phyloP scores from a whole-genome alignment of 2,329 filamentous ascomycete species.

The Lasiodiplodia citricola region DNA sequence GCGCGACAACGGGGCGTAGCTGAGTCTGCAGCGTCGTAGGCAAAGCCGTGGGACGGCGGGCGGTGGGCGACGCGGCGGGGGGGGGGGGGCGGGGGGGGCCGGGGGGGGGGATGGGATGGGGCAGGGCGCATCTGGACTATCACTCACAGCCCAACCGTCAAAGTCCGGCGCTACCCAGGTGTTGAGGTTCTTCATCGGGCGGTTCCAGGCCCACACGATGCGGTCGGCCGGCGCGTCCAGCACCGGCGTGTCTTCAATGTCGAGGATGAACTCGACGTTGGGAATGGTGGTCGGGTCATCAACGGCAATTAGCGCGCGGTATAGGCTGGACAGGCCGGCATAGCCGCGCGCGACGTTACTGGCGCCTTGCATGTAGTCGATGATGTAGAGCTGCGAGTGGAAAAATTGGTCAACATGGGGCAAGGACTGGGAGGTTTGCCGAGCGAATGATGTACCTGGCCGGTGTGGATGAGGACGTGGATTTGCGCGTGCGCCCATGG shows the following conservation, averaged over 20 bases:
- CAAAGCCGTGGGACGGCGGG: too few species aligned
- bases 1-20: too few species aligned
- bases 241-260: constrained; percentile 13
- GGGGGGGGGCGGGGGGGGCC: too few species aligned
- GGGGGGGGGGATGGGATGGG: too few species aligned
- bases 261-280: constrained; percentile 26
- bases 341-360: constrained; percentile 5
- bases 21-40: too few species aligned
- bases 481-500: neutral
- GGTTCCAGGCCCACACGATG: constrained; percentile 28
- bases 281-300: constrained; percentile 15
- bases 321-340: constrained; percentile 10
- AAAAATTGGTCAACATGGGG: neutral
- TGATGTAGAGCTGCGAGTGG: constrained; percentile 13
- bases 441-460: neutral
- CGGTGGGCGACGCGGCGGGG: too few species aligned
- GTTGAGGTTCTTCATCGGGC: constrained; percentile 5
- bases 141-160: constrained; percentile 29
- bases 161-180: constrained; percentile 30
- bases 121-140: too few species aligned
- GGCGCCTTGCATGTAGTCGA: constrained; percentile 12
- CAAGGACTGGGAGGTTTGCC: neutral
- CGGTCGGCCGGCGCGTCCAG: constrained; percentile 25
- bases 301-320: constrained; percentile 20
- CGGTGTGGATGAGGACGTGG: constrained; percentile 23